phyloP scores from a whole-genome alignment of 2,329 filamentous ascomycete genomes.

The Dactylellina parvicollis region DNA sequence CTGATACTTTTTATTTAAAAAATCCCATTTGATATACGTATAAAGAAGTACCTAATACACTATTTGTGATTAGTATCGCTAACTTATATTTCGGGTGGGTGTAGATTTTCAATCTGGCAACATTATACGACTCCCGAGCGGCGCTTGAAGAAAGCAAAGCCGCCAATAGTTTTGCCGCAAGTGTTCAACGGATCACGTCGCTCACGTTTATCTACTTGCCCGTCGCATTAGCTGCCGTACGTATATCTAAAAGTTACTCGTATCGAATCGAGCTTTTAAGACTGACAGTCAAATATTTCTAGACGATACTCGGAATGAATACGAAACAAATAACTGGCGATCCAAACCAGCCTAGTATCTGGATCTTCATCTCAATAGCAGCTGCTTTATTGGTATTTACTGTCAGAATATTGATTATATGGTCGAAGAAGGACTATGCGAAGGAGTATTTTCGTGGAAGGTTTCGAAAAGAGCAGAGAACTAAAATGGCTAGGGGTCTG shows the following conservation, averaged over 20 bases:
- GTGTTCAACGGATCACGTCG: not conserved
- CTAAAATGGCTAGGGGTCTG: too few relatives aligned
- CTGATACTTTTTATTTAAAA: too few relatives aligned
- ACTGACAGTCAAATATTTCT: not conserved
- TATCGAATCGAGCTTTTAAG: not conserved
- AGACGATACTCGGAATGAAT: conserved; percentile 25
- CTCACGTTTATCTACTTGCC: conserved; percentile 13
- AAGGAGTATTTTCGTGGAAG: too few relatives aligned
- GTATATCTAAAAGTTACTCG: not conserved
- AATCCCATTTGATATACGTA: too few relatives aligned
- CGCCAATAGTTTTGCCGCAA: not conserved
- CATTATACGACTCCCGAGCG: not conserved
- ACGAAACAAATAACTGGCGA: conserved; percentile 1
- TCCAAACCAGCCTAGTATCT: not conserved
- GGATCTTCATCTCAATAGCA: not conserved
- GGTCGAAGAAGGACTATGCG: conserved; percentile 12
- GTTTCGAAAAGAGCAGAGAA: too few relatives aligned
- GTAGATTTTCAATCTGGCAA: conserved; percentile 25
- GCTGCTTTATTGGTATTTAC: not conserved
- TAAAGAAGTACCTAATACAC: too few relatives aligned
- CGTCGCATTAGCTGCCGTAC: conserved; percentile 13
- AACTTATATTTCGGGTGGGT: not conserved
- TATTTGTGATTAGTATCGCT: not conserved
- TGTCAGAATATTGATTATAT: not conserved
- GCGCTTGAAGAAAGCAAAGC: conserved; percentile 13